Percentiles rank a stretch among this genome's conserved stretches.
Conservation (phyloP, 1,139 yeast species). For the Suhomyces yuchorum region DNA sequence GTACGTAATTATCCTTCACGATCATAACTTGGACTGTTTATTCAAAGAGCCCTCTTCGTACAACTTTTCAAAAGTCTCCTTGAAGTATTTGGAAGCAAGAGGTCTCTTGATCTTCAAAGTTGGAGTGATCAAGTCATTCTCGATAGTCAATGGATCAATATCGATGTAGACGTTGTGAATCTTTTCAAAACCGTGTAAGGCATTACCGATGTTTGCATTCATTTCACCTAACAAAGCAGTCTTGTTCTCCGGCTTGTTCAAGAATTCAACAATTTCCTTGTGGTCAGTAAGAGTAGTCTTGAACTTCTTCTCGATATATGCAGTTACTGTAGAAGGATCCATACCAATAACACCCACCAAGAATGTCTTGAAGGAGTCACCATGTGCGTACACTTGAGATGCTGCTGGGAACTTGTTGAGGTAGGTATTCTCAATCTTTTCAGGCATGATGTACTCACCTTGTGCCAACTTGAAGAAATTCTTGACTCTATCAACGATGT, state of each 20-base stretch:
- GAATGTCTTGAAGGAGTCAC: slow-evolving; percentile 18
- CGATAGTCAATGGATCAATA: slow-evolving; percentile 67
- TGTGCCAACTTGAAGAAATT: slow-evolving; percentile 80
- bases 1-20: background rate
- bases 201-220: slow-evolving; percentile 24
- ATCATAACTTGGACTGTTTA: slow-evolving; percentile 8
- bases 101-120: slow-evolving; percentile 73
- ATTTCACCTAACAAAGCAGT: slow-evolving; percentile 30
- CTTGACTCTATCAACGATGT: slow-evolving; percentile 73
- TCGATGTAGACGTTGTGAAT: slow-evolving; percentile 60
- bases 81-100: slow-evolving; percentile 55
- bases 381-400: slow-evolving; percentile 57
- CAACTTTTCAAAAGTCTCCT: slow-evolving; percentile 48
- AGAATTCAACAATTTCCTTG: slow-evolving; percentile 32
- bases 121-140: slow-evolving; percentile 69
- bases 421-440: slow-evolving; percentile 69
- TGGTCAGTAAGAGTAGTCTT: slow-evolving; percentile 11
- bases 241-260: slow-evolving; percentile 34
- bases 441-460: slow-evolving; percentile 83
- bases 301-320: slow-evolving; percentile 18
- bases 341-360: slow-evolving; percentile 53
- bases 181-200: slow-evolving; percentile 58
- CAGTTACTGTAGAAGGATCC: slow-evolving; percentile 24
- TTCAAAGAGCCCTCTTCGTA: slow-evolving; percentile 58
- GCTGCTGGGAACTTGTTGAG: slow-evolving; percentile 54